phyloP scores from a whole-genome alignment of 495 filamentous ascomycete species.

The Lasiosphaeria hispida region DNA sequence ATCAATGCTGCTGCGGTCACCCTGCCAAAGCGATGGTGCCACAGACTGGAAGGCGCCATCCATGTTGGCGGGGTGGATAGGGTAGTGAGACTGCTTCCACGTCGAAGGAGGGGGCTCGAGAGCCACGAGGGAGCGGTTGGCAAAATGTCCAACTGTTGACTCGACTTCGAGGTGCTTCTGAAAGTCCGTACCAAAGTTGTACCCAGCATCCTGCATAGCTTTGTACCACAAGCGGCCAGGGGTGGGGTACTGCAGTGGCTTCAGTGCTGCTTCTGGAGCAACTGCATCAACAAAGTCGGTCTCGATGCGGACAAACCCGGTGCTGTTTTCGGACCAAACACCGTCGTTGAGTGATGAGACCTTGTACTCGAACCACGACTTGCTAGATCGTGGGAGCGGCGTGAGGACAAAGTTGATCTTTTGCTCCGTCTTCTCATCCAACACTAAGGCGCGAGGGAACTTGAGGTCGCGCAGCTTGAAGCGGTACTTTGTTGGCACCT shows the following conservation, averaged over 20 bases:
- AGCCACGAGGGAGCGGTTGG: constrained; percentile 4
- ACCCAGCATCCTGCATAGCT: constrained; percentile 24
- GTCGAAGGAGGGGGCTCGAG: constrained; percentile 20
- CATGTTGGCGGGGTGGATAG: constrained; percentile 42
- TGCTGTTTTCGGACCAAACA: constrained; percentile 7
- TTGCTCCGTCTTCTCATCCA: constrained; percentile 4
- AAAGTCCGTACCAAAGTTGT: constrained; percentile 31
- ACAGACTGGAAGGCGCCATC: constrained; percentile 38
- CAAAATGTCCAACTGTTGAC: constrained; percentile 22
- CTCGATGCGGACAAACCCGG: constrained; percentile 17
- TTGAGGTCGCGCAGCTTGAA: constrained; percentile 31
- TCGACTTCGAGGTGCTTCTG: constrained; percentile 25
- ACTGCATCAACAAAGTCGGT: background rate
- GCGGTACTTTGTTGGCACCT: background rate
- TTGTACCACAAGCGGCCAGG: constrained; percentile 33
- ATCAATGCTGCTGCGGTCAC: constrained; percentile 13
- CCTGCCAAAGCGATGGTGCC: constrained; percentile 5
- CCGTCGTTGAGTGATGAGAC: constrained; percentile 2
- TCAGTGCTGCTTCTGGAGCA: background rate
- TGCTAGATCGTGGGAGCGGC: background rate
- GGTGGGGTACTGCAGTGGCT: constrained; percentile 11
- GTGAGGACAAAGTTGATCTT: background rate
- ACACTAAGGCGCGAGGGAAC: constrained; percentile 14
- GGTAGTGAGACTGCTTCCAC: constrained; percentile 31
- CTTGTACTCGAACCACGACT: constrained; percentile 20